phyloP scores from a whole-genome alignment of 345 rosid species.

The Rhodamnia rubescens region DNA sequence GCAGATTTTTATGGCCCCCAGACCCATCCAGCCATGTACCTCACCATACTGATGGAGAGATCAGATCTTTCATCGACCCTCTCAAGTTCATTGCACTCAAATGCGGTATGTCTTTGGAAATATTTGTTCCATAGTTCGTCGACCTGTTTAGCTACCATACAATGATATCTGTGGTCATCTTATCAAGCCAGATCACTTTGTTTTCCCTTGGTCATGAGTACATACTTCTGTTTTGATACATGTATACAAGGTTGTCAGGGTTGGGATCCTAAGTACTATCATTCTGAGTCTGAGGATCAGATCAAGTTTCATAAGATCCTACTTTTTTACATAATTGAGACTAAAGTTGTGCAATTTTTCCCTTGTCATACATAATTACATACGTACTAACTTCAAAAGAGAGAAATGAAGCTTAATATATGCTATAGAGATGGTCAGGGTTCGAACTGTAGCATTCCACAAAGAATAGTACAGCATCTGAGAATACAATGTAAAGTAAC shows the following conservation, averaged over 20 bases:
- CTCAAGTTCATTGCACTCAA: conserved; percentile 39
- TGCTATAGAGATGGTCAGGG: neutral
- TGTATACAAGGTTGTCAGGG: neutral
- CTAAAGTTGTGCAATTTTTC: neutral
- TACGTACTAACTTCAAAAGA: neutral
- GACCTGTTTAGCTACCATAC: neutral
- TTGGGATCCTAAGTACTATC: neutral
- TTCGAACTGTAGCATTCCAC: neutral
- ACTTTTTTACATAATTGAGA: neutral
- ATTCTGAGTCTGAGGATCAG: neutral
- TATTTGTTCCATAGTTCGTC: neutral
- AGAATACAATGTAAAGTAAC: neutral
- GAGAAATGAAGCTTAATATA: neutral
- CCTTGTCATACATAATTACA: neutral
- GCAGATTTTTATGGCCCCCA: conserved; percentile 62
- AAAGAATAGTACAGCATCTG: neutral
- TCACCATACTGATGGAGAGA: conserved; percentile 61
- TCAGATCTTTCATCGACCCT: conserved; percentile 53
- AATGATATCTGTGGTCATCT: neutral
- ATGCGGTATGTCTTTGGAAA: conserved; percentile 33
- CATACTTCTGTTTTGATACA: neutral
- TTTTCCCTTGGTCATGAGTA: neutral
- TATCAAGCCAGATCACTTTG: neutral
- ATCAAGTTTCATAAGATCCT: neutral
- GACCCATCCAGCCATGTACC: conserved; percentile 67